A percentile compares a stretch with the other conserved stretches of the same genome.
Conservation (phyloP, 306 rosid genomes). For the Urtica urens region DNA sequence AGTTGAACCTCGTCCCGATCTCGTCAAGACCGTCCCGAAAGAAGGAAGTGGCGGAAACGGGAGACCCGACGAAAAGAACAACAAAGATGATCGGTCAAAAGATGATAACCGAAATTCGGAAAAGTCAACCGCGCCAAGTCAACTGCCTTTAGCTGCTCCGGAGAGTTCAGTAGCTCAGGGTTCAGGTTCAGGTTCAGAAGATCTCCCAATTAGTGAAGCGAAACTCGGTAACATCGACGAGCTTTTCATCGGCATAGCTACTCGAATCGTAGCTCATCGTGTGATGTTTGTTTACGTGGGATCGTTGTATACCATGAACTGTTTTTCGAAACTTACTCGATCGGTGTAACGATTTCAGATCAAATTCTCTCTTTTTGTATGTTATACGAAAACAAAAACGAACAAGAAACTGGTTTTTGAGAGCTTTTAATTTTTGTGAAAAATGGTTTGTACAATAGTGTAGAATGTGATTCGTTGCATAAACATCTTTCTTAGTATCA, state of each 20-base stretch:
- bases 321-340: slow-evolving; percentile 31
- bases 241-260: neutral
- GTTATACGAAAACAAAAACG: too few species aligned
- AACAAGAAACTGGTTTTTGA: too few species aligned
- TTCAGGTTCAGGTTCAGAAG: slow-evolving; percentile 36
- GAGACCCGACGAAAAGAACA: slow-evolving; percentile 50
- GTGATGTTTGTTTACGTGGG: slow-evolving; percentile 24
- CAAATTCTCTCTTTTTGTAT: too few species aligned
- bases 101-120: slow-evolving; percentile 33
- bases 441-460: too few species aligned
- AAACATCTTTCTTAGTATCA: too few species aligned
- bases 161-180: slow-evolving; percentile 57
- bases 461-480: too few species aligned
- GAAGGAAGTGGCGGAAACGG: slow-evolving; percentile 68
- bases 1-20: slow-evolving; percentile 72
- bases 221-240: too few species aligned
- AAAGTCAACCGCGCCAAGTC: slow-evolving; percentile 38
- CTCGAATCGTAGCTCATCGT: slow-evolving; percentile 15
- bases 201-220: slow-evolving; percentile 34
- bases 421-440: too few species aligned
- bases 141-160: slow-evolving; percentile 37
- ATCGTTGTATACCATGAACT: slow-evolving; percentile 34
- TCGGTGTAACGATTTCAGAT: slow-evolving; percentile 31
- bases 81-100: slow-evolving; percentile 30
- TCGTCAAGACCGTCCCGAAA: slow-evolving; percentile 43